Evolutionary conservation across 352 stramenopile genomes (phyloP).

Genomic region (Globisporangium perplexum): DNA sequence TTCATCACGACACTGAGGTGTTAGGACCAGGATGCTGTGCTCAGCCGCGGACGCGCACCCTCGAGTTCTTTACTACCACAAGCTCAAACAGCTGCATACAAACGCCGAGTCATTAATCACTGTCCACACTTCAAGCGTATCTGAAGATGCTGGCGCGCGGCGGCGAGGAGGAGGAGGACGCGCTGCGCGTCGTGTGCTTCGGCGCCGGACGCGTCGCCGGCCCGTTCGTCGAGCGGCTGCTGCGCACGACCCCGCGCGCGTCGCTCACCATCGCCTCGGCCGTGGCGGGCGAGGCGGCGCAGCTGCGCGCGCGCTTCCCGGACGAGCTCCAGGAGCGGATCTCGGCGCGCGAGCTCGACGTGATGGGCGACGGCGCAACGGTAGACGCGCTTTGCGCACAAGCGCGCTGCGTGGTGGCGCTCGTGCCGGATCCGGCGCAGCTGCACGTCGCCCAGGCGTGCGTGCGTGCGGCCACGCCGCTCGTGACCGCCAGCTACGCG

Average conservation of each 20-base stretch:
- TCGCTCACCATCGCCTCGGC: constrained; percentile 22
- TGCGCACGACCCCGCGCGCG: constrained; percentile 13
- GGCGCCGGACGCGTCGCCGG: constrained; percentile 39
- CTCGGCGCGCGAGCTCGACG: constrained; percentile 14
- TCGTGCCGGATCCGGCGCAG: constrained; percentile 84
- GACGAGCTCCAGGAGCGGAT: background rate
- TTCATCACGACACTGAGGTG: too few relatives aligned
- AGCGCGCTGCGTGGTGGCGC: constrained; percentile 72
- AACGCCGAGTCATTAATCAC: too few relatives aligned
- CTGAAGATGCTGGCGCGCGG: too few relatives aligned
- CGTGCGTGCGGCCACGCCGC: constrained; percentile 45
- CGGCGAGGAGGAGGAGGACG: background rate
- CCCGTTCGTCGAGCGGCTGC: constrained; percentile 33
- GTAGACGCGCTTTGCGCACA: constrained; percentile 22
- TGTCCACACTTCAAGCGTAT: too few relatives aligned
- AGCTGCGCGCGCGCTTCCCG: constrained; percentile 16
- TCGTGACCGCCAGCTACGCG: constrained; percentile 90
- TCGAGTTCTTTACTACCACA: too few relatives aligned
- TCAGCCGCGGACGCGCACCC: background rate
- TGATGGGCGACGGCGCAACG: constrained; percentile 12
- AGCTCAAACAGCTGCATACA: too few relatives aligned
- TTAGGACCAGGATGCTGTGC: background rate
- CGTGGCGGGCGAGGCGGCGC: constrained; percentile 21
- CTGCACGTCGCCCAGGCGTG: constrained; percentile 56
- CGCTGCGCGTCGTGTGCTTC: constrained; percentile 30